Evolutionary conservation across 2,329 filamentous ascomycete species (phyloP), one percentile per base, ranked within the genome.

Genomic region (Ophiostoma sp.): DNA sequence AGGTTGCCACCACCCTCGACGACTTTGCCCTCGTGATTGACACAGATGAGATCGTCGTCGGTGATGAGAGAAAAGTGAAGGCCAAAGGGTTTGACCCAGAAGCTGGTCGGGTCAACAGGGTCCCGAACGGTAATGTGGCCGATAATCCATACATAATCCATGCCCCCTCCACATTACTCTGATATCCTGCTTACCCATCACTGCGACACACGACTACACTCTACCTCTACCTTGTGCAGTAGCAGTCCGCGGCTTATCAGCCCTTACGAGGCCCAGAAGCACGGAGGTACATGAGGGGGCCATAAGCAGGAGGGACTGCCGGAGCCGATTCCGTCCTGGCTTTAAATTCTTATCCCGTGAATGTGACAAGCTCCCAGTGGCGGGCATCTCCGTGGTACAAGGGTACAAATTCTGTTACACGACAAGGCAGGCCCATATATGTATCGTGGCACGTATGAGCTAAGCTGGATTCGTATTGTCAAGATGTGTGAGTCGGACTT

Each of bases 31-130:
- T 80, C 76, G 63, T 84, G 79, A 73, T 87, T 81, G 3, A 88
- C 79, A 27, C 85, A 78, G 40, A 88, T 81, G 81, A 88, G 83
- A 73, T 87, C 85, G 1, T 78, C 79, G 0, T 84, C 83, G 69
- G 83, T 84, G 69, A 88, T 79, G 69, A 84, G 74, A 4, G 80
- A 84, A 73, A 87, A 88, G 74, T 88, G 85, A 52, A 78, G 78
- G 8, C 82, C 84, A 0, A 87, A 78, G 0, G 85, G 85, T 73
- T 88, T 88, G 67, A 85, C 87, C 86, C 86, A 88, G 75, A 87
- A 87, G 2, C 79, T 80, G 70, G 85, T 78, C 0, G 78, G 75
- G 69, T 81, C 76, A 72, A 86, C 84, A 0, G 86, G 85, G 72
- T 88, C 86, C 14, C 85, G 80, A 0, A 88, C 82, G 8, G 78